These are phyloP conservation scores for Phaffomyces antillensis DNA, from an alignment of 805 yeast genomes.

Conservation along the genomic window DNA sequence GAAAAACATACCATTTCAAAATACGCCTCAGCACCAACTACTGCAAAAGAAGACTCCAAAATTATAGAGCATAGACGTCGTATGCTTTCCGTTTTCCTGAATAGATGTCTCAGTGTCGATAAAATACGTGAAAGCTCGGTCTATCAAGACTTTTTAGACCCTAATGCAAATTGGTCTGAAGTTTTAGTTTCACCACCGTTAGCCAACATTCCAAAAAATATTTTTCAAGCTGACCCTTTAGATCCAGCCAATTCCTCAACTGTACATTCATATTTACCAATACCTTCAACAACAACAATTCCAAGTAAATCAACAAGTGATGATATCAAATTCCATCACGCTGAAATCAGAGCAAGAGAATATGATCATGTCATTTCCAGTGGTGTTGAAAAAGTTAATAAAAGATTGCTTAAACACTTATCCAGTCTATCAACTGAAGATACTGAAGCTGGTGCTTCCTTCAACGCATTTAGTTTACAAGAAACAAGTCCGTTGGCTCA, in stretches of 20 bases:
- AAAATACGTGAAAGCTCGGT: conserved; percentile 55
- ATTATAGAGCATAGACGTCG: conserved; percentile 68
- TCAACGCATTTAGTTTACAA: conserved; percentile 52
- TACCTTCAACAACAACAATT: conserved; percentile 37
- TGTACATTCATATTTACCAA: conserved; percentile 56
- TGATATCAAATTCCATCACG: conserved; percentile 33
- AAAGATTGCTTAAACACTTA: conserved; percentile 41
- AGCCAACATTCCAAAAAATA: conserved; percentile 42
- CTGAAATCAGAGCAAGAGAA: conserved; percentile 38
- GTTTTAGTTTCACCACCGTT: conserved; percentile 54
- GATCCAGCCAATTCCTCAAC: conserved; percentile 50
- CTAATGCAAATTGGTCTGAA: conserved; percentile 87
- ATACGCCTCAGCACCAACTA: conserved; percentile 36
- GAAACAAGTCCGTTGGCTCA: conserved; percentile 35
- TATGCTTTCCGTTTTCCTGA: conserved; percentile 71
- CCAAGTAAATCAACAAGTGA: conserved; percentile 24
- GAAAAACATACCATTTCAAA: conserved; percentile 59
- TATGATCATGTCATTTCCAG: conserved; percentile 36
- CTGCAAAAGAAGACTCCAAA: conserved; percentile 34
- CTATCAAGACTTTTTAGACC: conserved; percentile 75
- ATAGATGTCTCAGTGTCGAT: conserved; percentile 59
- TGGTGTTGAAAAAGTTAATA: conserved; percentile 51
- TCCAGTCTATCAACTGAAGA: conserved; percentile 54
- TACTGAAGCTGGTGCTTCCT: conserved; percentile 66
- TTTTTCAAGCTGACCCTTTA: conserved; percentile 53